Evolutionary conservation across 1,284 basidiomycete species (phyloP).

Genomic region (Tetrapyrgos nigripes): DNA sequence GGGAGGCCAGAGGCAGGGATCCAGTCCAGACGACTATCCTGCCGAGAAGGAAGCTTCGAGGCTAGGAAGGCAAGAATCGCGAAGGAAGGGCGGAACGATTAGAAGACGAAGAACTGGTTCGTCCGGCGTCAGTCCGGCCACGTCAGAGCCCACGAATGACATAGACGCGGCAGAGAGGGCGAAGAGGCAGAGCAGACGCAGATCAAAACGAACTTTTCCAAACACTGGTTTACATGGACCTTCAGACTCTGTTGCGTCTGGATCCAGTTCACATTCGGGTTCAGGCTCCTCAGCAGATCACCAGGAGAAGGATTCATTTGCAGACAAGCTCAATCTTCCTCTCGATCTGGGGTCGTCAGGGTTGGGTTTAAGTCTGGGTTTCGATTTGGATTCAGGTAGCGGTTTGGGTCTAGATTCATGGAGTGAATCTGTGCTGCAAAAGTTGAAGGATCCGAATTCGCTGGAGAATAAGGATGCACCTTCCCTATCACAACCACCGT

Average conservation of each 20-base stretch:
- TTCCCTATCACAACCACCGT: neutral
- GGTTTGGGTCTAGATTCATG: neutral
- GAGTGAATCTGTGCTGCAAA: neutral
- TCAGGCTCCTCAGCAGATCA: neutral
- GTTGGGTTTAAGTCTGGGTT: neutral
- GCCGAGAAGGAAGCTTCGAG: conserved; percentile 8
- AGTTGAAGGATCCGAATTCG: neutral
- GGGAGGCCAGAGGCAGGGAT: neutral
- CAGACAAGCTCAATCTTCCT: neutral
- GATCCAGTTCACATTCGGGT: neutral
- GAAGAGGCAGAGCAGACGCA: conserved; percentile 3
- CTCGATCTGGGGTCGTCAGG: neutral
- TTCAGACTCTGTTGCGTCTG: neutral
- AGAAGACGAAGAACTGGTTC: neutral
- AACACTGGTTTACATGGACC: neutral
- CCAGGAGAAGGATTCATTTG: neutral
- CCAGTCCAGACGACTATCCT: conserved; percentile 5
- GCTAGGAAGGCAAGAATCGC: neutral
- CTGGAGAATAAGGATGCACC: neutral
- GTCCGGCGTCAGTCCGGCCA: neutral
- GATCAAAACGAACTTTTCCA: conserved; percentile 8
- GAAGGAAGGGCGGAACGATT: neutral
- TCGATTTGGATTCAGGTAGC: neutral
- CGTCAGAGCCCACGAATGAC: neutral
- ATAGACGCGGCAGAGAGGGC: neutral